These are phyloP conservation scores for Allodekkera sacchari DNA, from an alignment of 805 yeast species.

Conservation along the genomic window DNA sequence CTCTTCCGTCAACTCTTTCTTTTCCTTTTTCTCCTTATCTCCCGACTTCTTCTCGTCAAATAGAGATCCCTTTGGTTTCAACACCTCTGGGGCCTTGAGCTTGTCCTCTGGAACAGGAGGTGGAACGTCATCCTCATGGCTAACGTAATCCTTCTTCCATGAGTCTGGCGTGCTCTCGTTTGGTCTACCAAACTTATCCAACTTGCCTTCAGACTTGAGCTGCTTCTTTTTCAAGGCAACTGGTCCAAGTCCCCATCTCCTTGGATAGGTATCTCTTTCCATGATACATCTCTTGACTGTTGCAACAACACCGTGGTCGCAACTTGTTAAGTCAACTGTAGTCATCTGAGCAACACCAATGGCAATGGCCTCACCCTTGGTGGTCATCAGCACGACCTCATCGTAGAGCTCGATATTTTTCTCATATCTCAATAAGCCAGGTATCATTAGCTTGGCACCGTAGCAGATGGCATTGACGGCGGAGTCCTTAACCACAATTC, in stretches of 20 bases:
- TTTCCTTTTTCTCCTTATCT: conserved; percentile 33
- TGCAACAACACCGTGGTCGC: conserved; percentile 98
- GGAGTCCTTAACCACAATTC: conserved; percentile 84
- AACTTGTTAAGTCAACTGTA: conserved; percentile 88
- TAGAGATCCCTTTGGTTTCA: conserved; percentile 39
- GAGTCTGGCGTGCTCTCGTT: conserved; percentile 90
- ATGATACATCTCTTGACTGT: conserved; percentile 98
- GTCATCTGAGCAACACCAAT: conserved; percentile 99
- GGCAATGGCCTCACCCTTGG: conserved; percentile 99
- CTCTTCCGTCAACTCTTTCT: conserved; percentile 44
- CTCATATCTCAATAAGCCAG: conserved; percentile 95
- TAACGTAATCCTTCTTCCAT: conserved; percentile 83
- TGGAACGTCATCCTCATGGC: conserved; percentile 55
- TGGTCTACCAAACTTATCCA: conserved; percentile 89
- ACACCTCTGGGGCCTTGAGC: conserved; percentile 29
- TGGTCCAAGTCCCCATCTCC: conserved; percentile 99
- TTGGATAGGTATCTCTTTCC: conserved; percentile 99
- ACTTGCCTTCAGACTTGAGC: conserved; percentile 92
- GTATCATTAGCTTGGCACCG: conserved; percentile 98
- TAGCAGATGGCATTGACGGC: conserved; percentile 98
- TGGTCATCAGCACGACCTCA: conserved; percentile 95
- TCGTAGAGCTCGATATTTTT: conserved; percentile 95
- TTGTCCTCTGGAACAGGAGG: conserved; percentile 52
- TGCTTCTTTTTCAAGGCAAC: conserved; percentile 98
- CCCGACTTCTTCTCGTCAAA: conserved; percentile 20